phyloP scores from a whole-genome alignment of 2,329 filamentous ascomycete species.

The Microascus cirrosus region DNA sequence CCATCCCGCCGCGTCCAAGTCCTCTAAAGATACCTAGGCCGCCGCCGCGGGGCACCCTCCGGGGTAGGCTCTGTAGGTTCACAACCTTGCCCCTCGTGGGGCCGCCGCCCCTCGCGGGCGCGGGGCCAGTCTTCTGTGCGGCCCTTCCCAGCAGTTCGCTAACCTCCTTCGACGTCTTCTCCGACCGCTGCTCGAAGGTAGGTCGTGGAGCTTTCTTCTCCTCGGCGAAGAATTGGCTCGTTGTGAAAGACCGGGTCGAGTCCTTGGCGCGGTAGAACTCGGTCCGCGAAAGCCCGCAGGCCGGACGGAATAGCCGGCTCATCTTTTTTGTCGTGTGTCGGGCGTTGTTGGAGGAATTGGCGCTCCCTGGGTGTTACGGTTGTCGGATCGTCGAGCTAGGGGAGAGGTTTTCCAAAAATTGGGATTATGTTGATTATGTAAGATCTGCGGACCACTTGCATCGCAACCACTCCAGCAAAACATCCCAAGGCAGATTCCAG shows the following conservation, averaged over 20 bases:
- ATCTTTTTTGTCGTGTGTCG: conserved; percentile 1
- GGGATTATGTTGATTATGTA: neutral
- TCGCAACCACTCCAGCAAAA: neutral
- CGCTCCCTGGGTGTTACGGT: neutral
- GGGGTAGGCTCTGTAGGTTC: conserved; percentile 25
- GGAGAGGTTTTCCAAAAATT: neutral
- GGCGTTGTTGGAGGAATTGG: neutral
- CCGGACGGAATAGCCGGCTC: conserved; percentile 8
- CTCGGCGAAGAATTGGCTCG: conserved; percentile 18
- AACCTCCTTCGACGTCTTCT: conserved; percentile 21
- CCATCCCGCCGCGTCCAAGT: conserved; percentile 12
- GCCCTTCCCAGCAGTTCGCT: conserved; percentile 16
- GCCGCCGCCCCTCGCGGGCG: conserved; percentile 6
- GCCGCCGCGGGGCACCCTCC: conserved; percentile 15
- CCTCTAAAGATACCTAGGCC: neutral
- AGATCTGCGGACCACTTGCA: neutral
- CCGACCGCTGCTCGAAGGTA: conserved; percentile 17
- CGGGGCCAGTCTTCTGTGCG: conserved; percentile 5
- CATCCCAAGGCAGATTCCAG: neutral
- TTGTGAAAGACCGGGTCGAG: conserved; percentile 18
- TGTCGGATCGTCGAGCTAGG: neutral
- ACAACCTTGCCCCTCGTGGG: conserved; percentile 20
- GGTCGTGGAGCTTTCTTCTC: conserved; percentile 13
- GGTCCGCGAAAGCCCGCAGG: conserved; percentile 3
- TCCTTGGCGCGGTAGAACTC: conserved; percentile 3